These are phyloP conservation scores for Aspergillus versicolor DNA, from an alignment of 2,329 filamentous ascomycete species.

Conservation along the genomic window DNA sequence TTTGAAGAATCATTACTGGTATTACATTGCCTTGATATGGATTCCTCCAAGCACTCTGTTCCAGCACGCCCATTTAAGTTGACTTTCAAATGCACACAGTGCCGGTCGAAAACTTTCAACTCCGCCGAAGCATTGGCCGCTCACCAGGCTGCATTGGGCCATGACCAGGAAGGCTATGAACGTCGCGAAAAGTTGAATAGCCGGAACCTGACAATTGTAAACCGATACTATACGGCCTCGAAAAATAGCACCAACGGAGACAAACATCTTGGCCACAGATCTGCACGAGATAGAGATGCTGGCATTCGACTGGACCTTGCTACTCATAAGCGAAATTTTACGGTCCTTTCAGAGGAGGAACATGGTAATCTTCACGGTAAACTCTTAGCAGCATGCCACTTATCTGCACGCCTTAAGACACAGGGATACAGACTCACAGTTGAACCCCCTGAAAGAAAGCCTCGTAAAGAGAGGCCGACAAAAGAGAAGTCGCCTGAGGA, in stretches of 20 bases:
- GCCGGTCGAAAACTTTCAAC: conserved; percentile 4
- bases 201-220: neutral
- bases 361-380: neutral
- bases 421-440: neutral
- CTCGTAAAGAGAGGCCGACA: neutral
- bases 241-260: neutral
- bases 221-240: neutral
- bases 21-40: neutral
- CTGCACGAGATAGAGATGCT: neutral
- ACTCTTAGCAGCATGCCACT: conserved; percentile 10
- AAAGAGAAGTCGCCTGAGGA: neutral
- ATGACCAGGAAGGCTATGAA: neutral
- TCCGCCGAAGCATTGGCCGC: neutral
- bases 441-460: neutral
- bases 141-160: conserved; percentile 5
- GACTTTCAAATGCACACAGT: conserved; percentile 1
- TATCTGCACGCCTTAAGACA: conserved; percentile 1
- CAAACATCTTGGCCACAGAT: neutral
- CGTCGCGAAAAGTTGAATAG: neutral
- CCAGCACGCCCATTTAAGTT: neutral
- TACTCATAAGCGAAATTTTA: neutral
- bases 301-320: neutral
- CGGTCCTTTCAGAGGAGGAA: neutral
- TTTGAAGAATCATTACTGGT: neutral
- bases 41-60: neutral